Conservation (phyloP, 2,329 filamentous ascomycete species). For the Microdochium paspali region DNA sequence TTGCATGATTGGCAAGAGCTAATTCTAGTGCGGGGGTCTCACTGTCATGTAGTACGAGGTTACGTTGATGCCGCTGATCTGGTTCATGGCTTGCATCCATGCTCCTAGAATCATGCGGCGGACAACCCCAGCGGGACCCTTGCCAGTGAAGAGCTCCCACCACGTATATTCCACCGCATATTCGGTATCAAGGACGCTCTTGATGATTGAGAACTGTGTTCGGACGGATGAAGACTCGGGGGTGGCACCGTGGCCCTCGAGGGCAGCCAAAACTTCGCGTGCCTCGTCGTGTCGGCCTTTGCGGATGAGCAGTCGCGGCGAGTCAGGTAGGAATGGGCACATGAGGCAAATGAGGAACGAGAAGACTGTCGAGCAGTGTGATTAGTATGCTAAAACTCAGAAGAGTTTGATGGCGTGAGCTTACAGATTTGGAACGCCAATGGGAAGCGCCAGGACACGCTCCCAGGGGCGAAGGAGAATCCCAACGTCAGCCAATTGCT, state of each 20-base stretch:
- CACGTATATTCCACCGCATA: not conserved
- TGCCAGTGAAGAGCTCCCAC: not conserved
- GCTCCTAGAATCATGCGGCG: slow-evolving; percentile 6
- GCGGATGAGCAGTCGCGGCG: slow-evolving; percentile 21
- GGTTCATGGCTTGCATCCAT: slow-evolving; percentile 12
- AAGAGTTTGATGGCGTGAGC: not conserved
- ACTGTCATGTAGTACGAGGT: slow-evolving; percentile 26
- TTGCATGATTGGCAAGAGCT: not conserved
- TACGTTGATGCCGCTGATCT: slow-evolving; percentile 9
- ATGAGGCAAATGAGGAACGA: slow-evolving; percentile 7
- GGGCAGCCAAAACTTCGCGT: slow-evolving; percentile 16
- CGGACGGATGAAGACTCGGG: not conserved
- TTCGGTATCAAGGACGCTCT: not conserved
- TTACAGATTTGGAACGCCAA: slow-evolving; percentile 17
- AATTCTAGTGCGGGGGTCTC: no score
- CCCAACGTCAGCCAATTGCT: slow-evolving; percentile 26
- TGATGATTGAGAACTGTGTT: slow-evolving; percentile 20
- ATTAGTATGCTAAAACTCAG: not conserved
- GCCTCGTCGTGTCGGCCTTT: slow-evolving; percentile 18
- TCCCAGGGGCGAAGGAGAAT: slow-evolving; percentile 12
- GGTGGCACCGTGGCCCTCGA: slow-evolving; percentile 34
- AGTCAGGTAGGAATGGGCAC: slow-evolving; percentile 17
- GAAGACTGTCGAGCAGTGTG: no score
- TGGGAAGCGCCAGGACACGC: slow-evolving; percentile 20
- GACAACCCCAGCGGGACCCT: not conserved